Evolutionary conservation across 2,329 filamentous ascomycete genomes (phyloP), one percentile per base, ranked within the genome.

Genomic region (Epicoccum sorghinum): DNA sequence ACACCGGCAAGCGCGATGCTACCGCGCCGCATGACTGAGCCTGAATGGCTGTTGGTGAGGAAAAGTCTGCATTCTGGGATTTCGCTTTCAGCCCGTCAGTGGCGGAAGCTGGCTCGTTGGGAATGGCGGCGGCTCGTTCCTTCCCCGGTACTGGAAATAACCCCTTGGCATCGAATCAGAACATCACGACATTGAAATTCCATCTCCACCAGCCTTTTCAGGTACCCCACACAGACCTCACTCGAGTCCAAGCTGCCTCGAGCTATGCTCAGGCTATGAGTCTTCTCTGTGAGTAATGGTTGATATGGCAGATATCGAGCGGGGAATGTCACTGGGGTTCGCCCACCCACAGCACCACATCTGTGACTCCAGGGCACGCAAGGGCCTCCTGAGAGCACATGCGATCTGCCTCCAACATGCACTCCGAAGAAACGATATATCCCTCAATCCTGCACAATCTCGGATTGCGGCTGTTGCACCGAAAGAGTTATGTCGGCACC

Each of bases 61-160:
- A 69, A 70, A 71, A 66, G 36, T 71, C 62, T 70, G 66, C 67
- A 55, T 32, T 35, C 56, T 62, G 61, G 52, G 32, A 55, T 39
- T 58, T 49, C 29, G 37, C 51, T 62, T 56, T 47, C 49, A 54
- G 37, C 38, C 43, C 55, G 56, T 57, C 33, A 41, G 59, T 61
- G 61, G 63, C 57, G 55, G 58, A 53, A 38, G 33, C 30, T 42
- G 46, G 13, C 41, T 57, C 54, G 42, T 52, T 60, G 54, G 37
- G 46, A 49, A 52, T 61, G 53, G 60, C 44, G 50, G 50, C 62
- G 64, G 66, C 52, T 63, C 67, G 63, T 63, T 52, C 62, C 67
- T 56, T 70, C 45, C 35, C 63, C 65, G 65, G 52, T 50, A 46
- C 52, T 49, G 52, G 40, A 33, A 47, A 50, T 13, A 52, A 55